Conservation (phyloP, 2,329 filamentous ascomycete genomes). For the Orbilia oligospora region DNA sequence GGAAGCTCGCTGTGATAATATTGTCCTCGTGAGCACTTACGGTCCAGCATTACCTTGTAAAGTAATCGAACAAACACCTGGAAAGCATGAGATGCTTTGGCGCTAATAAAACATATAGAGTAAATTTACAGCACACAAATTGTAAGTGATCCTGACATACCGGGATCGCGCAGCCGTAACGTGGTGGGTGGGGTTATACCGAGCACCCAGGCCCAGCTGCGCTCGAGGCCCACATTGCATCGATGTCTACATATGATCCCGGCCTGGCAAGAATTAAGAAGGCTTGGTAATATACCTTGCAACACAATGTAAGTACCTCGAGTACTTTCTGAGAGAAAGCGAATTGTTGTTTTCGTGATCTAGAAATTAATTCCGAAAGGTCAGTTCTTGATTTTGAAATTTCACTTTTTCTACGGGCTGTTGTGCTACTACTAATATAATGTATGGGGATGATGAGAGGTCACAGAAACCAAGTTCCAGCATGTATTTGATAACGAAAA, state of each 20-base stretch:
- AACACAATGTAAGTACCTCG: constrained; percentile 1
- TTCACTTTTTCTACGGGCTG: background rate
- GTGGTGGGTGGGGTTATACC: constrained; percentile 17
- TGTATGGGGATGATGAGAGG: background rate
- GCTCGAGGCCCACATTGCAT: background rate
- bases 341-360: background rate
- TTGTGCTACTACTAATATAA: background rate
- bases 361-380: background rate
- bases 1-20: constrained; percentile 37
- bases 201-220: constrained; percentile 4
- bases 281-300: constrained; percentile 11
- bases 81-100: background rate
- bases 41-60: constrained; percentile 35
- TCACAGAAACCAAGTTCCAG: constrained; percentile 4
- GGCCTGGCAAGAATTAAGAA: constrained; percentile 1
- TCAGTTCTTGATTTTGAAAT: no score
- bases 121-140: no score
- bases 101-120: background rate
- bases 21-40: constrained; percentile 21
- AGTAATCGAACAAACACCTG: constrained; percentile 21
- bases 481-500: background rate
- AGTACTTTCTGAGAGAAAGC: no score
- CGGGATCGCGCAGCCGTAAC: constrained; percentile 12
- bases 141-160: constrained; percentile 1
- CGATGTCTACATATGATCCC: background rate